These are phyloP conservation scores for Juglanconis oblonga DNA, from an alignment of 2,329 filamentous ascomycete genomes.

Conservation along the genomic window DNA sequence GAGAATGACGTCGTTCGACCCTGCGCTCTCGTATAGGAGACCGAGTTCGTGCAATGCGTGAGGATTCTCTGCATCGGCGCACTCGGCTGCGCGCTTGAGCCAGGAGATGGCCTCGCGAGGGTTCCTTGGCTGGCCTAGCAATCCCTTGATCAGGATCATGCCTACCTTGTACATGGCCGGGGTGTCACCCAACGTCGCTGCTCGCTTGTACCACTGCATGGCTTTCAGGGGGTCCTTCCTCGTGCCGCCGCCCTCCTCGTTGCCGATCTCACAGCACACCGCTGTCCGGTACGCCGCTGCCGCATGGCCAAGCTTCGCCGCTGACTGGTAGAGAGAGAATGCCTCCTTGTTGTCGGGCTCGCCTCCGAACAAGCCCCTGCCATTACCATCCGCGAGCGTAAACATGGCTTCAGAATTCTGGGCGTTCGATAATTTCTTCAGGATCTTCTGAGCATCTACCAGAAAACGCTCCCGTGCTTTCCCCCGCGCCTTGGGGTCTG, in stretches of 20 bases:
- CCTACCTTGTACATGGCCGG: constrained; percentile 98
- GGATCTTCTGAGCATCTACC: constrained; percentile 80
- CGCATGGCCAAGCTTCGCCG: constrained; percentile 83
- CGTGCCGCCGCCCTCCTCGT: constrained; percentile 91
- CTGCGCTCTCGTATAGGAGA: constrained; percentile 61
- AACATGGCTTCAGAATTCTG: constrained; percentile 89
- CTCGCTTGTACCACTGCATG: constrained; percentile 96
- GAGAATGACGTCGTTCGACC: constrained; percentile 68
- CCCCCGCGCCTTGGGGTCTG: constrained; percentile 68
- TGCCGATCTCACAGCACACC: constrained; percentile 94
- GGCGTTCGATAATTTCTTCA: constrained; percentile 78
- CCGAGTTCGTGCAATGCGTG: constrained; percentile 91
- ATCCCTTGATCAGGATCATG: constrained; percentile 89
- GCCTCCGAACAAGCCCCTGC: constrained; percentile 74
- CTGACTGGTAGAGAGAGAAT: constrained; percentile 88
- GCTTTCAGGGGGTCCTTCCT: constrained; percentile 88
- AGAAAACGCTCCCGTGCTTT: constrained; percentile 82
- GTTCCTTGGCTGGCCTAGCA: constrained; percentile 83
- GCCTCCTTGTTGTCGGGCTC: constrained; percentile 87
- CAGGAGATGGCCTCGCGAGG: constrained; percentile 83
- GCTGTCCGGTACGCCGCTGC: constrained; percentile 90
- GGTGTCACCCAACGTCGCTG: constrained; percentile 83
- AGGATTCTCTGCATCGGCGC: constrained; percentile 84
- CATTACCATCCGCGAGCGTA: constrained; percentile 84
- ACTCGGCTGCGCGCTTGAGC: constrained; percentile 89